Base-by-base conservation (phyloP, 2,329 filamentous ascomycete species). In the Penicillium sp. region DNA sequence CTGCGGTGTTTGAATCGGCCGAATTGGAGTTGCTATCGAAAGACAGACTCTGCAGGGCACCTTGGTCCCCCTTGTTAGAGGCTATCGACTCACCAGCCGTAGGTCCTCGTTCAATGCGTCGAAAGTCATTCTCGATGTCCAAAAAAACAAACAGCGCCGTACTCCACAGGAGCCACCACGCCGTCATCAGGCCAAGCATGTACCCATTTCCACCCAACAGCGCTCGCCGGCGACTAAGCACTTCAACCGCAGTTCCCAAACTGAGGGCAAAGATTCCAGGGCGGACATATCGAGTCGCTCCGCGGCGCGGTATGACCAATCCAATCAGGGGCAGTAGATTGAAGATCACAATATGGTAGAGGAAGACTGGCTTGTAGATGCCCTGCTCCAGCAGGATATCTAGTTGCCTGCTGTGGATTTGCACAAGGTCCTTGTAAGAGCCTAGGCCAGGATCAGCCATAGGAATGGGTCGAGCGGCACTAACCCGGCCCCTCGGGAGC, bases 131-230 rank as follows among this genome's bases (percentile, higher is more conserved):
- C 64, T 85, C 83, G 1, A 79, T 77, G 71, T 88, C 83, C 60
- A 83, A 82, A 57, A 83, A 82, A 4, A 87, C 66, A 22, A 87
- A 73, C 41, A 87, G 74, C 0, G 80, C 76, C 0, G 75, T 76
- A 36, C 78, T 76, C 81, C 83, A 87, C 36, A 86, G 71, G 13
- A 82, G 73, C 53, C 80, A 80, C 82, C 83, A 88, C 16, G 79
- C 74, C 18, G 76, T 79, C 7, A 84, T 71, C 18, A 88, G 63
- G 0, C 86, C 86, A 16, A 85, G 72, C 14, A 82, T 81, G 61
- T 86, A 83, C 0, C 83, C 81, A 61, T 81, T 77, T 1, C 79
- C 82, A 22, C 84, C 75, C 27, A 78, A 76, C 7, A 81, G 73
- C n/a, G 79, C 79, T 60, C 81, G 78, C 44, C 78, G 80, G 44